Evolutionary conservation across 129 eudicot genomes (phyloP).

Genomic region (Dittrichia graveolens): DNA sequence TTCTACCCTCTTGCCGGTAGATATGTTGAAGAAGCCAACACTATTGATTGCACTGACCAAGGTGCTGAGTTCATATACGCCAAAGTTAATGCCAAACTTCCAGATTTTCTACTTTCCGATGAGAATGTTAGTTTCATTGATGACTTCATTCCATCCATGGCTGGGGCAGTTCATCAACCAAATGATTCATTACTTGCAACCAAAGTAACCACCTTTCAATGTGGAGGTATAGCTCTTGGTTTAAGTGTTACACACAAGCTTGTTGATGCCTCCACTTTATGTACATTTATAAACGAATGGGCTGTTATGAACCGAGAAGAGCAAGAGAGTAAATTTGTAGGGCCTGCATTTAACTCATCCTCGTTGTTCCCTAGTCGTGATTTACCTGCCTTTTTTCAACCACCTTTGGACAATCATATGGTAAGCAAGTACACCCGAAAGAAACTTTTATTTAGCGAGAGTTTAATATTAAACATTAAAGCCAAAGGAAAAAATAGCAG

Average conservation of each 20-base stretch:
- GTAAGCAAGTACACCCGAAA: background rate
- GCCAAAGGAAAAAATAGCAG: background rate
- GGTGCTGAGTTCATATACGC: constrained; percentile 31
- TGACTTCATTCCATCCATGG: constrained; percentile 7
- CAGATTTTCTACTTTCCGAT: background rate
- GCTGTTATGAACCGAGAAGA: constrained; percentile 11
- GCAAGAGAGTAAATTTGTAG: background rate
- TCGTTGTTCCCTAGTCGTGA: constrained; percentile 23
- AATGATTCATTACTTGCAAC: constrained; percentile 16
- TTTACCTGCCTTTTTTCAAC: background rate
- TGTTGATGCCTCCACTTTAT: constrained; percentile 27
- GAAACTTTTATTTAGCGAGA: background rate
- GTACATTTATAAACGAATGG: constrained; percentile 22
- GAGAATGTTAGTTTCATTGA: background rate
- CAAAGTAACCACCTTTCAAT: constrained; percentile 32
- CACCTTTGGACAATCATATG: background rate
- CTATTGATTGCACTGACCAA: constrained; percentile 31
- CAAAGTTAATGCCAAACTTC: background rate
- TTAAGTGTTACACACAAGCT: constrained; percentile 27
- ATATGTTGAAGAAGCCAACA: background rate
- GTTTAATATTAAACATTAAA: background rate
- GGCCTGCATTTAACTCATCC: background rate
- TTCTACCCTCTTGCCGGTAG: constrained; percentile 43
- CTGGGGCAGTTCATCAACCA: constrained; percentile 6
- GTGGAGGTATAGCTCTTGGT: constrained; percentile 35